Evolutionary conservation across 2,329 filamentous ascomycete species (phyloP), one percentile per base, ranked within the genome.

Genomic region (Plenodomus biglobosus): DNA sequence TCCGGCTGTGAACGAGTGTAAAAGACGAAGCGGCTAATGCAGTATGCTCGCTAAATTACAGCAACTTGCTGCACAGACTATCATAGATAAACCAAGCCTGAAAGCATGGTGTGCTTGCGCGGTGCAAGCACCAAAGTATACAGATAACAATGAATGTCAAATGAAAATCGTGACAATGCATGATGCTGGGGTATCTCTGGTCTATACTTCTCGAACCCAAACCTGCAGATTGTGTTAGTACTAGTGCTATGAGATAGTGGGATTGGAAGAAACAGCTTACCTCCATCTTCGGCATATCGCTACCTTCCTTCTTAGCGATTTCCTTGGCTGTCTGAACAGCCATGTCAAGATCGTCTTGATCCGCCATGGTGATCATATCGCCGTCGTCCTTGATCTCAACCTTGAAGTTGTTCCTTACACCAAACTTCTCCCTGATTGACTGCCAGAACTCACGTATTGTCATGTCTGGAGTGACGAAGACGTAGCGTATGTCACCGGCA

Each of bases 331-430:
- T 81, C 70, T 83, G 81, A 44, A 97, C 80, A 21, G 90, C 85
- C 84, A 96, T 88, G 42, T 97, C 92, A 54, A 96, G 75, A 75
- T 99, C 94, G 65, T 99, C 94, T 72, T 96, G 90, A 71, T 99
- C 94, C 22, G 88, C 91, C 83, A 99, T 87, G 24, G 92, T 96
- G 66, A 99, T 95, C 88, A 96, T 92, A 66, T 97, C 92, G 59
- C 90, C 87, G 60, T 97, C 94, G 55, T 95, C 90, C 64, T 82
- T 84, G 61, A 92, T 84, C 78, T 94, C 94, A 73, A 96, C 86
- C 79, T 92, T 95, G 76, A 96, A 92, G 48, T 84, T 83, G 53
- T 86, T 76, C 46, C 82, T 78, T 46, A 96, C 78, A 13, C 82
- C 85, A 66, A 97, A 96, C 74, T 99, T 99, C 54, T 91, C 87